Evolutionary conservation across 805 yeast genomes (phyloP).

Genomic region (Blastobotrys parvus): DNA sequence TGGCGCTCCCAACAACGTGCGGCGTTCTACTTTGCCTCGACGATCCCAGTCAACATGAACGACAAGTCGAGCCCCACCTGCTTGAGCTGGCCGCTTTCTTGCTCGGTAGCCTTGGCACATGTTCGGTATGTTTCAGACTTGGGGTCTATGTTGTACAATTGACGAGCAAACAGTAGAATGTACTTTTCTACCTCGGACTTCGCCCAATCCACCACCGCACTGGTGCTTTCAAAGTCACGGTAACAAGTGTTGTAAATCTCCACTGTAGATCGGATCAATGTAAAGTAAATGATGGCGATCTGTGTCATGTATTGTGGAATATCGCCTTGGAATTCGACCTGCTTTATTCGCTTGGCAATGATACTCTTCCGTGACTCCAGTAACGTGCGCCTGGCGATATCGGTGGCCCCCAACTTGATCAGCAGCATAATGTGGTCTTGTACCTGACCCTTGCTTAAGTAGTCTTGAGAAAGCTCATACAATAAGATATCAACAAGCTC

Average conservation of each 20-base stretch:
- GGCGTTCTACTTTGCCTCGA: constrained; percentile 10
- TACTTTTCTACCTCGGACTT: constrained; percentile 54
- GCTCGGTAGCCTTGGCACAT: constrained; percentile 45
- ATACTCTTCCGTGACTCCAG: constrained; percentile 40
- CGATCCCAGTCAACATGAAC: constrained; percentile 47
- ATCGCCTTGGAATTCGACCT: constrained; percentile 49
- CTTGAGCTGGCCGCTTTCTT: constrained; percentile 56
- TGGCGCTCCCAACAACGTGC: neutral
- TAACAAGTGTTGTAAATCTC: constrained; percentile 42
- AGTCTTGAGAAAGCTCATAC: constrained; percentile 27
- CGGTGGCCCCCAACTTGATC: constrained; percentile 35
- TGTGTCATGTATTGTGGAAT: constrained; percentile 48
- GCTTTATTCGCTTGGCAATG: constrained; percentile 40
- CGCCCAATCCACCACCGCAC: constrained; percentile 70
- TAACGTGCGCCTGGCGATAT: constrained; percentile 41
- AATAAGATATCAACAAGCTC: constrained; percentile 29
- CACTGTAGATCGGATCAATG: constrained; percentile 50
- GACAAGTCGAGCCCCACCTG: constrained; percentile 66
- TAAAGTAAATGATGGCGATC: constrained; percentile 54
- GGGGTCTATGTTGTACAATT: constrained; percentile 53
- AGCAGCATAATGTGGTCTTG: constrained; percentile 28
- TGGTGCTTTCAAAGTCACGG: constrained; percentile 37
- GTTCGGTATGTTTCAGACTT: constrained; percentile 44
- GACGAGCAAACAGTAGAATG: constrained; percentile 53
- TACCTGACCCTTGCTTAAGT: constrained; percentile 21